Evolutionary conservation across 1,139 yeast genomes (phyloP).

Genomic region (Arxiozyma slooffiae): DNA sequence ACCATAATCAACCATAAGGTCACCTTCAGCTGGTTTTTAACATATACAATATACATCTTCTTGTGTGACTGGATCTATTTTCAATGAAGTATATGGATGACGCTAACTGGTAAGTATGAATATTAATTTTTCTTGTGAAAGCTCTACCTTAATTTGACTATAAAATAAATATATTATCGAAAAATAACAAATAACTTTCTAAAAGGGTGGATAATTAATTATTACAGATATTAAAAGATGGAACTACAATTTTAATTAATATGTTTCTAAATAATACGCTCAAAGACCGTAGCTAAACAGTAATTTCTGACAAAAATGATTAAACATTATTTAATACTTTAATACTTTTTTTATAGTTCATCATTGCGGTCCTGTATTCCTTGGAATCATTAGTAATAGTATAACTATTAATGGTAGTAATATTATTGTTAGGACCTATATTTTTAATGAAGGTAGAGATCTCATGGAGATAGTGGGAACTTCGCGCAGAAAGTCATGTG

Average conservation of each 20-base stretch:
- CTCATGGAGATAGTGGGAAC: constrained; percentile 55
- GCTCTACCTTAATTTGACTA: background rate
- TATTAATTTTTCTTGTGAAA: constrained; percentile 24
- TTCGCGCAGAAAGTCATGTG: constrained; percentile 52
- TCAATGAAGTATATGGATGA: constrained; percentile 21
- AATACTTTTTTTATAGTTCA: constrained; percentile 48
- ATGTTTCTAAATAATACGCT: too few species aligned
- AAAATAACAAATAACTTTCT: too few species aligned
- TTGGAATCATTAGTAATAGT: constrained; percentile 33
- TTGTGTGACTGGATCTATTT: constrained; percentile 29
- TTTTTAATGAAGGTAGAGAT: constrained; percentile 33
- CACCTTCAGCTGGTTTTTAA: constrained; percentile 68
- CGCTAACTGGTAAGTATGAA: constrained; percentile 26
- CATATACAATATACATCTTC: constrained; percentile 75
- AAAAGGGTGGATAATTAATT: background rate
- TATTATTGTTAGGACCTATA: background rate
- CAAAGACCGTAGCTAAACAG: too few species aligned
- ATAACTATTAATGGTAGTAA: background rate
- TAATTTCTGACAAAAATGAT: too few species aligned
- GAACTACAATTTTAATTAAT: too few species aligned
- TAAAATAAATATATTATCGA: background rate
- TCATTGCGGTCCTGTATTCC: constrained; percentile 47
- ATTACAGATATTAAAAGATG: too few species aligned
- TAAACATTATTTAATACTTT: too few species aligned
- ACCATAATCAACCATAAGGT: constrained; percentile 85